A percentile compares a stretch with the other conserved stretches of the same genome.
These are phyloP conservation scores for Dioscorea dumetorum DNA, from an alignment of 106 monocot genomes.

Conservation along the genomic window DNA sequence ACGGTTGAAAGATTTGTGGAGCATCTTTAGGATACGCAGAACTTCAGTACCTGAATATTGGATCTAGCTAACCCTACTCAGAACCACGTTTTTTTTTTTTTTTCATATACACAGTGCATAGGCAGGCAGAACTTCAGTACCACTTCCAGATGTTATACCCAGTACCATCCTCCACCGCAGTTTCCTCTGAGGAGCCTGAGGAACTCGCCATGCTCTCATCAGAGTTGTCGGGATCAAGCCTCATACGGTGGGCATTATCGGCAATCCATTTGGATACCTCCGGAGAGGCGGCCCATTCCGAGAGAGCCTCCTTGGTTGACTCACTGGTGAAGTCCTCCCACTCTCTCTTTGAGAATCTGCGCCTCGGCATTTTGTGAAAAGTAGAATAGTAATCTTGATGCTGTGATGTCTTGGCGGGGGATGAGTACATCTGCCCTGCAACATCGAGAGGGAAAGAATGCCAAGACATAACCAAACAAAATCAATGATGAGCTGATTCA, in stretches of 20 bases:
- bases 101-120: too few relatives aligned
- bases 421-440: conserved; percentile 22
- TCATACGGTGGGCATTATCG: conserved; percentile 72
- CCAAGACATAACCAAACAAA: not conserved
- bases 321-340: conserved; percentile 86
- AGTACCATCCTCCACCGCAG: conserved; percentile 30
- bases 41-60: too few relatives aligned
- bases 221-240: conserved; percentile 30
- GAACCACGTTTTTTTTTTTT: too few relatives aligned
- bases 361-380: conserved; percentile 54
- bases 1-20: too few relatives aligned
- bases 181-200: conserved; percentile 69
- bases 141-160: conserved; percentile 32
- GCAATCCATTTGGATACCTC: conserved; percentile 71
- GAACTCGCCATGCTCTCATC: conserved; percentile 61
- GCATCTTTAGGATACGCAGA: too few relatives aligned
- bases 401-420: conserved; percentile 1
- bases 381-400: conserved; percentile 64
- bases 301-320: conserved; percentile 57
- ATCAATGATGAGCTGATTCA: not conserved
- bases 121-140: conserved; percentile 18
- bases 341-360: conserved; percentile 64
- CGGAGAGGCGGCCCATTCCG: conserved; percentile 62
- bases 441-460: not conserved
- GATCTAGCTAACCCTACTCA: too few relatives aligned